Percentiles rank a stretch among this genome's conserved stretches.
Evolutionary conservation across 768 basidiomycete genomes (phyloP).

Genomic region (Lepiota brunneoincarnata): DNA sequence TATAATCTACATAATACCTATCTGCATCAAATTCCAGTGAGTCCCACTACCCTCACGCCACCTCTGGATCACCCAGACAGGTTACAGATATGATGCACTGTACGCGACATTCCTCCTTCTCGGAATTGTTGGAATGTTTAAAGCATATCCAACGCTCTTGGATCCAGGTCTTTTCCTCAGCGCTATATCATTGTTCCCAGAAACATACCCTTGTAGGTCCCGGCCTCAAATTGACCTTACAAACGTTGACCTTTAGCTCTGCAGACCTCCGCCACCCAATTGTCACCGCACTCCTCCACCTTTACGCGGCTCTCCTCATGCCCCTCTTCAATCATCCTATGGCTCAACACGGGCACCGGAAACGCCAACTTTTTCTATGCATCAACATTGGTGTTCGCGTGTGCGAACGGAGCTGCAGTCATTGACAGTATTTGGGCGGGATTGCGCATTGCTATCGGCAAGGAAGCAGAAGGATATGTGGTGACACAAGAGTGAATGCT

Average conservation of each 20-base stretch:
- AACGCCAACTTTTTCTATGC: conserved; percentile 99
- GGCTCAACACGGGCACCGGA: conserved; percentile 88
- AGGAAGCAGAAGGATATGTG: conserved; percentile 47
- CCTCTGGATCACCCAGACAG: neutral
- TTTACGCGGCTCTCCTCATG: conserved; percentile 81
- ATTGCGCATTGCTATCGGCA: conserved; percentile 70
- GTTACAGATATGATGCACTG: conserved; percentile 73
- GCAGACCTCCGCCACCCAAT: conserved; percentile 84
- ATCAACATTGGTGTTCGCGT: conserved; percentile 88
- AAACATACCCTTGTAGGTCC: conserved; percentile 74
- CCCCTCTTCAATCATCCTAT: conserved; percentile 90
- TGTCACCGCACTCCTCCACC: conserved; percentile 76
- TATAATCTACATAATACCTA: conserved; percentile 75
- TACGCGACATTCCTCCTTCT: conserved; percentile 75
- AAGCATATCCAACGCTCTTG: conserved; percentile 88
- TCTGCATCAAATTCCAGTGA: conserved; percentile 88
- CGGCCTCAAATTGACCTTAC: neutral
- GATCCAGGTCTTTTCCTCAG: conserved; percentile 86
- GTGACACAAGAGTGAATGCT: conserved; percentile 56
- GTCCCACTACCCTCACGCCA: conserved; percentile 15
- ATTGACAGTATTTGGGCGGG: conserved; percentile 84
- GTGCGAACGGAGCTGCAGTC: conserved; percentile 81
- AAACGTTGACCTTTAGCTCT: neutral
- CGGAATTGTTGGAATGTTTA: conserved; percentile 81
- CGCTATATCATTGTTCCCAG: conserved; percentile 80